Conservation (phyloP, 164 flowering plant species). For the Pachysandra terminalis region DNA sequence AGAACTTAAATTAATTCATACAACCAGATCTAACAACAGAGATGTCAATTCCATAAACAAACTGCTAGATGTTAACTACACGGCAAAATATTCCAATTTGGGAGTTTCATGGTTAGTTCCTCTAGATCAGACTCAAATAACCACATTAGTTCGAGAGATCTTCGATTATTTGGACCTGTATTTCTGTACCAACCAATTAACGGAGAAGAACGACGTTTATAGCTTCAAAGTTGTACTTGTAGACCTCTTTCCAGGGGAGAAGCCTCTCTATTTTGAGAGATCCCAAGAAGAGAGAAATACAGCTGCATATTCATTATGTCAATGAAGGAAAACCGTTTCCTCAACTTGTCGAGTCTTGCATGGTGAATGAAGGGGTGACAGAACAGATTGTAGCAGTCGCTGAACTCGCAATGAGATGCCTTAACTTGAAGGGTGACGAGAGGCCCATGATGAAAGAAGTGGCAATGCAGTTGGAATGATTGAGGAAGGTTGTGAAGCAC, state of each 20-base stretch:
- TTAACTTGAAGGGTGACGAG: constrained; percentile 13
- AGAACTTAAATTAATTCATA: too few species aligned
- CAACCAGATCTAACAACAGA: too few species aligned
- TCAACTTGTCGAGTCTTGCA: constrained; percentile 5
- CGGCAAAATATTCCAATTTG: constrained; percentile 22
- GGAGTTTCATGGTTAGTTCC: constrained; percentile 21
- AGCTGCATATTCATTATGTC: neutral
- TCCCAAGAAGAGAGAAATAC: too few species aligned
- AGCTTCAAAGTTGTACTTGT: constrained; percentile 12
- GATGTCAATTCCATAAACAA: constrained; percentile 20
- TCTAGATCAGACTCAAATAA: constrained; percentile 8
- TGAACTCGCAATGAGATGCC: constrained; percentile 12
- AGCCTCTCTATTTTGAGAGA: too few species aligned
- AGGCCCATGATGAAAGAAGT: constrained; percentile 24
- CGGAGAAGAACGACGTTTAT: constrained; percentile 14
- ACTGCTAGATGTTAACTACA: constrained; percentile 10
- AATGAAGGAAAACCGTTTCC: constrained; percentile 5
- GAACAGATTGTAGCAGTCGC: constrained; percentile 10
- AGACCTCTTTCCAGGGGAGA: constrained; percentile 7
- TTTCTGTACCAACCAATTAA: constrained; percentile 14
- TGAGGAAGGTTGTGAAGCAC: too few species aligned
- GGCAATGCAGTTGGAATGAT: constrained; percentile 4
- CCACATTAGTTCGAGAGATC: constrained; percentile 16
- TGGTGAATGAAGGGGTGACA: constrained; percentile 6
- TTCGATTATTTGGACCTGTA: constrained; percentile 25